Conservation (phyloP, 495 filamentous ascomycete species). For the Xylaria acuta region DNA sequence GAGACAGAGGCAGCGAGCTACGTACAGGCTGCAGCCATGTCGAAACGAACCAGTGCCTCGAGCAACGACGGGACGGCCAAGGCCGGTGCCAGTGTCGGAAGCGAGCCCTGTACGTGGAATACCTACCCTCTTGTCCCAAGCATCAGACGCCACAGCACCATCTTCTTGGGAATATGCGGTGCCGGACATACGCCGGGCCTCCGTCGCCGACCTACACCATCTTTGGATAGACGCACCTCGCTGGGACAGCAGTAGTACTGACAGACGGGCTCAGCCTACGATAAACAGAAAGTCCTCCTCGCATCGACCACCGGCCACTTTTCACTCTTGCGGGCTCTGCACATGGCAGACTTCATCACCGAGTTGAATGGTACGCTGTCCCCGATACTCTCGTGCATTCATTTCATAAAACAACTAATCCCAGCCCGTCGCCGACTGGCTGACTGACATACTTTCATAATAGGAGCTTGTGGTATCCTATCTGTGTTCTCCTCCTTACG, state of each 20-base stretch:
- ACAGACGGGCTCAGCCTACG: conserved; percentile 58
- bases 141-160: background rate
- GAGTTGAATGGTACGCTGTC: conserved; percentile 81
- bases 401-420: background rate
- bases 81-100: conserved; percentile 31
- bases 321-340: conserved; percentile 74
- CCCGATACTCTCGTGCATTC: conserved; percentile 15
- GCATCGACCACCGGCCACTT: conserved; percentile 76
- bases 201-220: background rate
- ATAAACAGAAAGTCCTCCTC: conserved; percentile 88
- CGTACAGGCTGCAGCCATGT: conserved; percentile 45
- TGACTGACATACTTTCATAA: background rate
- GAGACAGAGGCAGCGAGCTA: background rate
- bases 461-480: conserved; percentile 84
- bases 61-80: conserved; percentile 50
- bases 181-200: background rate
- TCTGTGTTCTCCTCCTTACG: conserved; percentile 95
- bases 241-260: background rate
- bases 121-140: background rate
- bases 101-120: conserved; percentile 41
- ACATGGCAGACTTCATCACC: conserved; percentile 94
- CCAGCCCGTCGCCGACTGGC: background rate
- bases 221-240: background rate
- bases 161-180: background rate
- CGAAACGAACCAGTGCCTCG: conserved; percentile 54